These are phyloP conservation scores for Leptographium procerum DNA, from an alignment of 2,329 filamentous ascomycete species.

Conservation along the genomic window DNA sequence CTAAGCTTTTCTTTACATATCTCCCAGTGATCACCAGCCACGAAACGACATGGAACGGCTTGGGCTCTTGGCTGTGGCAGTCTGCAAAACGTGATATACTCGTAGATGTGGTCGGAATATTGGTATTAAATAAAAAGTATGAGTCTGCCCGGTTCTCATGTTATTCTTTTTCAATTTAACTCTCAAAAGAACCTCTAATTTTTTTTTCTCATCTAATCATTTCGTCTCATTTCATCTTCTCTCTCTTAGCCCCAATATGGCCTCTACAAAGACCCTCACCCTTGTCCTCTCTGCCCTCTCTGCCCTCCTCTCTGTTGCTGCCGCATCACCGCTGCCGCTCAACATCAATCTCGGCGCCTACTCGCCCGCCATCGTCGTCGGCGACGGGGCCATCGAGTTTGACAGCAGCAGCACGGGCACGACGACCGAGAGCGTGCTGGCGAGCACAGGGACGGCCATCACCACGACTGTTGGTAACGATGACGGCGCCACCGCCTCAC, in stretches of 20 bases:
- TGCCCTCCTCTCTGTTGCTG: neutral
- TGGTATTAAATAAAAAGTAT: too few relatives aligned
- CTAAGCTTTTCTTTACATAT: neutral
- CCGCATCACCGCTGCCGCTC: conserved; percentile 8
- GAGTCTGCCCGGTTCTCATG: too few relatives aligned
- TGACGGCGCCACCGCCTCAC: too few relatives aligned
- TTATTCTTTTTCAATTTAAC: too few relatives aligned
- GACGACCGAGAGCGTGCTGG: neutral
- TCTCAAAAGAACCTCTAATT: too few relatives aligned
- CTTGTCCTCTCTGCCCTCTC: neutral
- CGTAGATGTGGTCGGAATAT: too few relatives aligned
- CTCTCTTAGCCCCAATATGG: too few relatives aligned
- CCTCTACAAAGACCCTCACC: too few relatives aligned
- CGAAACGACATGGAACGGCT: neutral
- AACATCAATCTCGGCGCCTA: conserved; percentile 31
- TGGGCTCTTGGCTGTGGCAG: neutral
- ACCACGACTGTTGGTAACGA: too few relatives aligned
- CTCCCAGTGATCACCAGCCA: neutral
- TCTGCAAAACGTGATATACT: conserved; percentile 3
- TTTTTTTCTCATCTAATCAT: too few relatives aligned
- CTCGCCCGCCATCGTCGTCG: conserved; percentile 28
- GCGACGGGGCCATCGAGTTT: conserved; percentile 11
- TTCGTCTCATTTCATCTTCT: too few relatives aligned
- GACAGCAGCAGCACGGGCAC: neutral
- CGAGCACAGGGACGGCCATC: neutral